Conservation (phyloP, 2,329 filamentous ascomycete genomes). For the Xylaria sp. region DNA sequence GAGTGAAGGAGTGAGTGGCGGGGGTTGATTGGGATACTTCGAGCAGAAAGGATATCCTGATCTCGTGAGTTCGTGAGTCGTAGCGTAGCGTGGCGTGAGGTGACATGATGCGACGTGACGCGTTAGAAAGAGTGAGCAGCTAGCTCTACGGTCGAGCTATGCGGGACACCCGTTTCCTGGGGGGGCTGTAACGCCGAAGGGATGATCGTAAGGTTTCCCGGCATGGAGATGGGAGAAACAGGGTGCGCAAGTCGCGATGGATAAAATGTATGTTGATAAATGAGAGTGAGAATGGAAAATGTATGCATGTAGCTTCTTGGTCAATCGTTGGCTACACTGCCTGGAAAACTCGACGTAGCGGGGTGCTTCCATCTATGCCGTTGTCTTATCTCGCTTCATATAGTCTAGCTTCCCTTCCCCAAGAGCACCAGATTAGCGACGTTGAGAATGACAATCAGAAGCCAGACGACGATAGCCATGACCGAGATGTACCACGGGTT, state of each 20-base stretch:
- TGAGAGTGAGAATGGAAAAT: background rate
- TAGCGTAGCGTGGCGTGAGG: background rate
- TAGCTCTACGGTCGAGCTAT: no score
- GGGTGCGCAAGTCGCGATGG: no score
- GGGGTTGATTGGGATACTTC: background rate
- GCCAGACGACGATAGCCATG: constrained; percentile 72
- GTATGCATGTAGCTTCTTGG: no score
- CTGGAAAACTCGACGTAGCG: no score
- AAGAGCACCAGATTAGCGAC: constrained; percentile 59
- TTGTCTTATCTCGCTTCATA: background rate
- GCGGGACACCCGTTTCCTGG: no score
- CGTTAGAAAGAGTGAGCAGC: no score
- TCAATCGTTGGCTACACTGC: no score
- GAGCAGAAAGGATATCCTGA: background rate
- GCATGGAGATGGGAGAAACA: no score
- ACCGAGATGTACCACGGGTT: constrained; percentile 74
- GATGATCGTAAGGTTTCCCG: no score
- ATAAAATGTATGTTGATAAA: background rate
- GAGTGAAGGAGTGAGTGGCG: background rate
- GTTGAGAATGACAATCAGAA: constrained; percentile 78
- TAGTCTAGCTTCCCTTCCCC: constrained; percentile 33
- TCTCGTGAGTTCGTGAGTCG: background rate
- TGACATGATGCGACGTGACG: background rate
- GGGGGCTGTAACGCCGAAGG: no score
- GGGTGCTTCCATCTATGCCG: background rate